Conservation (phyloP, 164 flowering plant species). For the Houttuynia cordata region DNA sequence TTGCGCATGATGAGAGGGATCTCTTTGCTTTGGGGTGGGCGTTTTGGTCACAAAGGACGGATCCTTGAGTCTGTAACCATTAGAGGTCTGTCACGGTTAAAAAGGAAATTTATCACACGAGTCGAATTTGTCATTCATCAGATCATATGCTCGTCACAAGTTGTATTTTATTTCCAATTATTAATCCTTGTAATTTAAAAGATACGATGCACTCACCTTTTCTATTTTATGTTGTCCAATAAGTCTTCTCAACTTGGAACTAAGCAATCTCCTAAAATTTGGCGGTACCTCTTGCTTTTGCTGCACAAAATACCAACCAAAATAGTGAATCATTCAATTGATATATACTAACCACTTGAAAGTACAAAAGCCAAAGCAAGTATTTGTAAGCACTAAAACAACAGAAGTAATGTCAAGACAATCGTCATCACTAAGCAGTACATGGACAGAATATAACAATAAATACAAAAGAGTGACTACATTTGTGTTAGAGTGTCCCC, state of each 20-base stretch:
- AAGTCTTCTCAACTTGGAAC: slow-evolving; percentile 64
- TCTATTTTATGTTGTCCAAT: slow-evolving; percentile 69
- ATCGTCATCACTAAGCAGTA: too few species aligned
- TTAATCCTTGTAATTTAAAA: too few species aligned
- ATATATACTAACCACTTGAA: not conserved
- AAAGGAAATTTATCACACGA: not conserved
- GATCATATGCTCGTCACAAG: not conserved
- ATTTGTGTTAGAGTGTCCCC: too few species aligned
- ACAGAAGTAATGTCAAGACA: too few species aligned
- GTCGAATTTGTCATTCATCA: too few species aligned
- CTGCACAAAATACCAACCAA: slow-evolving; percentile 27
- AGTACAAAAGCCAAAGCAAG: not conserved
- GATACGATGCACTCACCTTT: slow-evolving; percentile 32
- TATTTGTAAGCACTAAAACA: too few species aligned
- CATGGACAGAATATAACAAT: too few species aligned
- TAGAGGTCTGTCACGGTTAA: slow-evolving; percentile 33
- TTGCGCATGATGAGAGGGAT: slow-evolving; percentile 13
- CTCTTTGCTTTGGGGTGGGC: slow-evolving; percentile 35
- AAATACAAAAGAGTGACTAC: too few species aligned
- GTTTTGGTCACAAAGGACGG: slow-evolving; percentile 21
- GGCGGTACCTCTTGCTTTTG: slow-evolving; percentile 56
- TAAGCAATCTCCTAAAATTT: slow-evolving; percentile 56
- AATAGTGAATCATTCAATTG: not conserved
- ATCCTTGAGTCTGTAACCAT: slow-evolving; percentile 40
- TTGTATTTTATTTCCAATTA: not conserved